A percentile compares a stretch with the other conserved stretches of the same genome.
phyloP scores from a whole-genome alignment of 106 monocot species.

The Dendrobium catenatum region DNA sequence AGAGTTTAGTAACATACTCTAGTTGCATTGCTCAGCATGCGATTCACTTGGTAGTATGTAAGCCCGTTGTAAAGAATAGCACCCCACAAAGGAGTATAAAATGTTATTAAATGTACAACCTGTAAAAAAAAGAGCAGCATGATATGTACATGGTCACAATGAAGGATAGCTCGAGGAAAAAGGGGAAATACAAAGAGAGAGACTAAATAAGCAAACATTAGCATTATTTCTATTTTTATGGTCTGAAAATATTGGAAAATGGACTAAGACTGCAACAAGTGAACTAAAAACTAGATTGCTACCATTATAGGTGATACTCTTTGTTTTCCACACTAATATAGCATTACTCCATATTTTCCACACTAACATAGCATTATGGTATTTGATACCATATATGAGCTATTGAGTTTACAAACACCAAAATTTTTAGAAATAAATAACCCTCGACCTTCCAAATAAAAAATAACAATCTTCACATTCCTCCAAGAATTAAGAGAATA shows the following conservation, averaged over 20 bases:
- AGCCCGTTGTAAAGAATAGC: constrained; percentile 97
- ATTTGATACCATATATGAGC: neutral
- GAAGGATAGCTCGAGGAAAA: neutral
- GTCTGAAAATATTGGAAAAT: neutral
- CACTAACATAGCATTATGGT: neutral
- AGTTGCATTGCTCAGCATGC: constrained; percentile 88
- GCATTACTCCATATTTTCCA: neutral
- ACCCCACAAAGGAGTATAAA: constrained; percentile 93
- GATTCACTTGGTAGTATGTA: constrained; percentile 94
- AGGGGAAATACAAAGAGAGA: neutral
- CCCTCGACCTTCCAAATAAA: neutral
- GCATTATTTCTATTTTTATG: neutral
- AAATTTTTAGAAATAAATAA: neutral
- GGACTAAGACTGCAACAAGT: neutral
- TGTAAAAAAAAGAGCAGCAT: constrained; percentile 20
- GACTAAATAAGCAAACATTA: neutral
- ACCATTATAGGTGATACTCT: neutral
- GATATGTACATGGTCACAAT: neutral
- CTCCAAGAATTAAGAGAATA: neutral
- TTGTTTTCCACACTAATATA: neutral
- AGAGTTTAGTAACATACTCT: constrained; percentile 36
- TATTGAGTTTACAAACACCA: neutral
- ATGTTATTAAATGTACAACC: constrained; percentile 86
- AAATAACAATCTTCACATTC: neutral
- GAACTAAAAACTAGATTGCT: neutral